These are phyloP conservation scores for Kodamaea sagamina DNA, from an alignment of 805 yeast species.

Conservation along the genomic window DNA sequence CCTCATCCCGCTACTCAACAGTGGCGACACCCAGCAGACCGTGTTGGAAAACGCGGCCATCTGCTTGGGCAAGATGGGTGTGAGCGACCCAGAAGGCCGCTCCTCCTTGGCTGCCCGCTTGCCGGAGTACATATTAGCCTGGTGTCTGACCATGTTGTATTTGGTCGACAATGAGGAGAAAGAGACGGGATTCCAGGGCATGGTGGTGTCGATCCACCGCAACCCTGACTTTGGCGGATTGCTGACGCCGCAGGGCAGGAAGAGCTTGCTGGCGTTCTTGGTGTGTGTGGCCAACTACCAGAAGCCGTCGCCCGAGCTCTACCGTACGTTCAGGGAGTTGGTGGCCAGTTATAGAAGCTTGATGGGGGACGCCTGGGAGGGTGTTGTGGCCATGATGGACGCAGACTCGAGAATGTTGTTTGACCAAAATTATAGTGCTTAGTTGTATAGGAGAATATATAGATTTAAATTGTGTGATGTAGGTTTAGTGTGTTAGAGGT, in stretches of 20 bases:
- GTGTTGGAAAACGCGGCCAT: conserved; percentile 87
- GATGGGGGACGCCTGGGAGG: conserved; percentile 46
- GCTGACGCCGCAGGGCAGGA: conserved; percentile 45
- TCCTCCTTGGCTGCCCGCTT: conserved; percentile 57
- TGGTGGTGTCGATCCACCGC: conserved; percentile 64
- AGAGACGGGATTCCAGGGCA: conserved; percentile 82
- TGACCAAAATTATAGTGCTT: conserved; percentile 23
- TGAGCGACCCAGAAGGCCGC: conserved; percentile 53
- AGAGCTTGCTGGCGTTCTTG: conserved; percentile 53
- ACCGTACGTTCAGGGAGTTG: conserved; percentile 45
- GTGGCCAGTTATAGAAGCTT: conserved; percentile 47
- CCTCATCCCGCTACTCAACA: conserved; percentile 60
- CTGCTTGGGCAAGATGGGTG: conserved; percentile 83
- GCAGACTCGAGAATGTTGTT: conserved; percentile 28
- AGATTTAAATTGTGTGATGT: too few species aligned
- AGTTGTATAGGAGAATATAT: too few species aligned
- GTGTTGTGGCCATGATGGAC: conserved; percentile 35
- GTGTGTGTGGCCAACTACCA: conserved; percentile 59
- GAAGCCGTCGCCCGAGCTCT: conserved; percentile 50
- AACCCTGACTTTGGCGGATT: conserved; percentile 63
- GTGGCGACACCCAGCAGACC: conserved; percentile 56
- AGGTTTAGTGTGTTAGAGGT: too few species aligned
- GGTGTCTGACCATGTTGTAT: conserved; percentile 71
- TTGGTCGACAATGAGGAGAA: conserved; percentile 84
- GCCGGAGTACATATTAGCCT: conserved; percentile 56